These are phyloP conservation scores for Glycine tomentella DNA, from an alignment of 306 rosid species.

Conservation along the genomic window DNA sequence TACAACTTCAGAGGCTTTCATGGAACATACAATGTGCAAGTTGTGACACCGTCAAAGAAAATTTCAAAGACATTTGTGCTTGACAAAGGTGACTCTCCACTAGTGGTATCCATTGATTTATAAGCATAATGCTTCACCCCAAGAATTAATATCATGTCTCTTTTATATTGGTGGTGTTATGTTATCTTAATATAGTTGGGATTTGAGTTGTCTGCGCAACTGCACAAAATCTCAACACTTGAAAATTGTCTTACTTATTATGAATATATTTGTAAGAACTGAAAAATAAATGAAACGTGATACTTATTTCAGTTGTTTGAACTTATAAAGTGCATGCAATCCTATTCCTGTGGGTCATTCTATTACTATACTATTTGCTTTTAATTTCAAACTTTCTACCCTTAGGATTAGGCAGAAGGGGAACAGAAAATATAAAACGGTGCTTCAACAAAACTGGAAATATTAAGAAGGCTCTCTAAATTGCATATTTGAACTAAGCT, in stretches of 20 bases:
- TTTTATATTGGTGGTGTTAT: constrained; percentile 29
- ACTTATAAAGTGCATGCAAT: neutral
- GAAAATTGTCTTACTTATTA: neutral
- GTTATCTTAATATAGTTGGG: constrained; percentile 31
- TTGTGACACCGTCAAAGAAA: constrained; percentile 61
- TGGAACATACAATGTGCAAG: constrained; percentile 74
- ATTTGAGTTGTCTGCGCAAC: constrained; percentile 4
- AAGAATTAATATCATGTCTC: constrained; percentile 3
- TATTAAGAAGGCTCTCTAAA: neutral
- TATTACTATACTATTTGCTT: neutral
- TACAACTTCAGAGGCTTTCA: constrained; percentile 81
- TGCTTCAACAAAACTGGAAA: neutral
- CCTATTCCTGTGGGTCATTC: neutral
- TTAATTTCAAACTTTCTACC: neutral
- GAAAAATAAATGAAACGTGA: constrained; percentile 16
- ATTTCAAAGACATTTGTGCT: constrained; percentile 74
- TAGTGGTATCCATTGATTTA: constrained; percentile 62
- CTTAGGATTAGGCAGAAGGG: neutral
- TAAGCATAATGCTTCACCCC: constrained; percentile 40
- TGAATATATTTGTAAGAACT: neutral
- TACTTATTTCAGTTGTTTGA: neutral
- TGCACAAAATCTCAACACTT: constrained; percentile 6
- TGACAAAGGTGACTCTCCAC: constrained; percentile 70
- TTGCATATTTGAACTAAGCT: neutral
- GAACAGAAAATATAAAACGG: neutral